These are phyloP conservation scores for Betula pendula DNA, from an alignment of 306 rosid species.

Conservation along the genomic window DNA sequence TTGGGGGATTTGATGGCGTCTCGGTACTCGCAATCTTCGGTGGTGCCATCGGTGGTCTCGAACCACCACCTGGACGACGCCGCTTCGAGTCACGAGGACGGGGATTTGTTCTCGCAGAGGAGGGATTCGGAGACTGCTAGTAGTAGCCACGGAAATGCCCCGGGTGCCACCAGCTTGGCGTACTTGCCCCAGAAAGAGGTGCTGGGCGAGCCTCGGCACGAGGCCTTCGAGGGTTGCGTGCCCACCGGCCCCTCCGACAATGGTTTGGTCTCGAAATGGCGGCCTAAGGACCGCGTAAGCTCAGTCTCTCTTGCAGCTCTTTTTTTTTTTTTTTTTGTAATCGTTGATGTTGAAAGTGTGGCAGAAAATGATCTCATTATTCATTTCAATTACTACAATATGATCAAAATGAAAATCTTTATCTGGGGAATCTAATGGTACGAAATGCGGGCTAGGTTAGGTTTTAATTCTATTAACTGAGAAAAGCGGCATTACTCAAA, in stretches of 20 bases:
- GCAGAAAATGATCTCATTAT: neutral
- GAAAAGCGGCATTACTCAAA: neutral
- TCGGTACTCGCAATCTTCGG: conserved; percentile 83
- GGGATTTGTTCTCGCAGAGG: conserved; percentile 38
- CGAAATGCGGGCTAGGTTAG: neutral
- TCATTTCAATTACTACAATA: neutral
- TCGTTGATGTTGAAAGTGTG: neutral
- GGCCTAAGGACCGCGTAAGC: conserved; percentile 88
- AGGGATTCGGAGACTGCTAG: conserved; percentile 71
- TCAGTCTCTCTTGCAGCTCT: neutral
- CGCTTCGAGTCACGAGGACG: conserved; percentile 44
- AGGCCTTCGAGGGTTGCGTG: conserved; percentile 71
- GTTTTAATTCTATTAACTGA: neutral
- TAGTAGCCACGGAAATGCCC: conserved; percentile 56
- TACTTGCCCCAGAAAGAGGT: conserved; percentile 78
- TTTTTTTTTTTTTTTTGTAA: neutral
- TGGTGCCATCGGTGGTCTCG: no score
- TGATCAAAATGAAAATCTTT: neutral
- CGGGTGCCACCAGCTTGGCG: conserved; percentile 57
- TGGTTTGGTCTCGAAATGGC: conserved; percentile 92
- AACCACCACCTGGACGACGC: conserved; percentile 56
- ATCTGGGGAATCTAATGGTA: neutral
- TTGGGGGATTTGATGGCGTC: conserved; percentile 98
- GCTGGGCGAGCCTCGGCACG: conserved; percentile 80
- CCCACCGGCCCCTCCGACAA: conserved; percentile 75